A percentile compares a stretch with the other conserved stretches of the same genome.
Conservation (phyloP, 495 filamentous ascomycete species). For the Penicillium soppii region DNA sequence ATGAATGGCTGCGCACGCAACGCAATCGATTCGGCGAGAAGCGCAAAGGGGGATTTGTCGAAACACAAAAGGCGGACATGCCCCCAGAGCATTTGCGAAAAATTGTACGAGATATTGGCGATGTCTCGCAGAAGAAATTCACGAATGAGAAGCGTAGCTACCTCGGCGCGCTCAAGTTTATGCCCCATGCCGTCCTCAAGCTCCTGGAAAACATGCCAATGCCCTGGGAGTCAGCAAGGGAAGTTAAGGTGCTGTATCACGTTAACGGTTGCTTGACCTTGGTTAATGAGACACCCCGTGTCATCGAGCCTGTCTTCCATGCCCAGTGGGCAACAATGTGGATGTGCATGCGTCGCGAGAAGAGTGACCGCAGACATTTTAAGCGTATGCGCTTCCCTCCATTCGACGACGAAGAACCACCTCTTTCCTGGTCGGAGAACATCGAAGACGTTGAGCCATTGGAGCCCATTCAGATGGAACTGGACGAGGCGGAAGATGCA, state of each 20-base stretch:
- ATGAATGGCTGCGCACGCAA: constrained; percentile 94
- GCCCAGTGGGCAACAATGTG: constrained; percentile 99
- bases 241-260: constrained; percentile 98
- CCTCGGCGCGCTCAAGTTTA: constrained; percentile 96
- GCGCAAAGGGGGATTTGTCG: constrained; percentile 91
- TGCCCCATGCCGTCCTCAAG: constrained; percentile 99
- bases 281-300: constrained; percentile 94
- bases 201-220: constrained; percentile 99
- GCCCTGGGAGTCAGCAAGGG: constrained; percentile 95
- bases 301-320: constrained; percentile 98
- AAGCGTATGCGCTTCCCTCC: constrained; percentile 99
- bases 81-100: constrained; percentile 97
- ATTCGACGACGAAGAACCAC: constrained; percentile 98
- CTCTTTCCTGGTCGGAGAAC: constrained; percentile 96
- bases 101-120: constrained; percentile 97
- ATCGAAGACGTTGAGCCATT: constrained; percentile 97
- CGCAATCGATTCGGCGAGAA: constrained; percentile 95
- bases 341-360: constrained; percentile 97
- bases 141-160: constrained; percentile 98
- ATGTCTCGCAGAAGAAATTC: constrained; percentile 99
- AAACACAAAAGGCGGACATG: constrained; percentile 99
- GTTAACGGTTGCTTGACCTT: constrained; percentile 96
- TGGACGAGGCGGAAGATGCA: constrained; percentile 92
- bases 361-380: constrained; percentile 94
- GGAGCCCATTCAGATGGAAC: constrained; percentile 98